Percentiles rank a stretch among this genome's conserved stretches.
Conservation (phyloP, 148 eudicot genomes). For the Persicaria maculosa region DNA sequence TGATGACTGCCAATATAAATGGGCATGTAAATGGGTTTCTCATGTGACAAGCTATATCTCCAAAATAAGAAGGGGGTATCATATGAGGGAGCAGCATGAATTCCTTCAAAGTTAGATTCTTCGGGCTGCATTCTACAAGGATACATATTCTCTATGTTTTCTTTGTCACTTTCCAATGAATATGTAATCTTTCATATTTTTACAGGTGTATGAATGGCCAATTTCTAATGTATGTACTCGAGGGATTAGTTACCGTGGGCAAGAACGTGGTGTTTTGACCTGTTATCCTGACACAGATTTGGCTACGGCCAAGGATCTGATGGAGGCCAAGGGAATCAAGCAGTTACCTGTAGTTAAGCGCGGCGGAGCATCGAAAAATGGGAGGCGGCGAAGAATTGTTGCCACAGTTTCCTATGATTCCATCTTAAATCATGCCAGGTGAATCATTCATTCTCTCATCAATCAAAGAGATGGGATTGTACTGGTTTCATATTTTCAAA, state of each 20-base stretch:
- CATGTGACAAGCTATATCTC: no score
- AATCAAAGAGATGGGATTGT: conserved; percentile 19
- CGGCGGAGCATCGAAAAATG: conserved; percentile 43
- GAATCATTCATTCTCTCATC: conserved; percentile 5
- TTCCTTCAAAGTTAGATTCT: no score
- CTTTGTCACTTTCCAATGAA: neutral
- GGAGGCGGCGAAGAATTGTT: conserved; percentile 57
- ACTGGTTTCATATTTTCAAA: neutral
- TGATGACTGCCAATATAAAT: no score
- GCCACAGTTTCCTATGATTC: conserved; percentile 74
- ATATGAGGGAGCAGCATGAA: neutral
- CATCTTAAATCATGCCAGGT: conserved; percentile 59
- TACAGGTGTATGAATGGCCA: conserved; percentile 50
- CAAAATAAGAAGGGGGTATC: no score
- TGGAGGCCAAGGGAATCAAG: conserved; percentile 89
- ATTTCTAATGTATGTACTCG: conserved; percentile 75
- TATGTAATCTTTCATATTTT: neutral
- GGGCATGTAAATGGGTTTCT: no score
- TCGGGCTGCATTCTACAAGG: no score
- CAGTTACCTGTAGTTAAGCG: conserved; percentile 90
- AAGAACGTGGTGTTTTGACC: conserved; percentile 71
- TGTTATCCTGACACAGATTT: conserved; percentile 92
- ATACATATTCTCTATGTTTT: neutral
- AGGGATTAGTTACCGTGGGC: conserved; percentile 65
- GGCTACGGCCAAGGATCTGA: conserved; percentile 75